Evolutionary conservation across 164 flowering plant genomes (phyloP).

Genomic region (Chimonanthus praecox): DNA sequence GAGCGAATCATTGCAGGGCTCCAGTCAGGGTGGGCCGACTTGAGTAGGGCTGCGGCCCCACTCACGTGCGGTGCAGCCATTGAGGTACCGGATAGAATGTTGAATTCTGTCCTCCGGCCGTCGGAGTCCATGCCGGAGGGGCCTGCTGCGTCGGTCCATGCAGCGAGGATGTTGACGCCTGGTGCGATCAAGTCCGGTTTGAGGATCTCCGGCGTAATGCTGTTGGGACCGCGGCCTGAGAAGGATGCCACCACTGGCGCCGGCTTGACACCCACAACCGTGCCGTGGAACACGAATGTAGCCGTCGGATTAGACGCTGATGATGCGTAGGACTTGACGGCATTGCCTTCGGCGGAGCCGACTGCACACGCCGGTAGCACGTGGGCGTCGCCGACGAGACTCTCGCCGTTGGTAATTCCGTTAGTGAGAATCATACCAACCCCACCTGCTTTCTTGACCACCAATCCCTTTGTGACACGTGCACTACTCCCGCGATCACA

Average conservation of each 20-base stretch:
- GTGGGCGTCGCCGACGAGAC: conserved; percentile 79
- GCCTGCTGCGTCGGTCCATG: conserved; percentile 74
- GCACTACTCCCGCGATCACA: conserved; percentile 78
- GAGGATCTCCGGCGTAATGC: conserved; percentile 59
- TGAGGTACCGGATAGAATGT: conserved; percentile 78
- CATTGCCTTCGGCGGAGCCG: conserved; percentile 60
- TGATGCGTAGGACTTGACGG: conserved; percentile 43
- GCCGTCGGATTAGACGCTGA: conserved; percentile 41
- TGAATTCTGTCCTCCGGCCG: conserved; percentile 58
- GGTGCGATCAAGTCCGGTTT: conserved; percentile 87
- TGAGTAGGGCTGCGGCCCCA: conserved; percentile 81
- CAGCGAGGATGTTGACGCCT: conserved; percentile 80
- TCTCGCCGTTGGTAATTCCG: conserved; percentile 65
- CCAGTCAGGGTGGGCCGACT: conserved; percentile 78
- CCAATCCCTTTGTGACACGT: conserved; percentile 72
- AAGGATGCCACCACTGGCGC: conserved; percentile 90
- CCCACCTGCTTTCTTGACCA: conserved; percentile 77
- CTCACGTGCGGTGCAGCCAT: conserved; percentile 88
- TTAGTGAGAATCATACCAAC: conserved; percentile 81
- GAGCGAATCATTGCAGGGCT: conserved; percentile 71
- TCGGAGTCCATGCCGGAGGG: conserved; percentile 69
- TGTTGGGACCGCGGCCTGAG: conserved; percentile 79
- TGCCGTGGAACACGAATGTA: conserved; percentile 57
- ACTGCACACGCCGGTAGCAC: conserved; percentile 67
- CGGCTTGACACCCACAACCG: conserved; percentile 61